Base-by-base conservation (phyloP, 805 yeast genomes). In the Yamadazyma tumulicola region DNA sequence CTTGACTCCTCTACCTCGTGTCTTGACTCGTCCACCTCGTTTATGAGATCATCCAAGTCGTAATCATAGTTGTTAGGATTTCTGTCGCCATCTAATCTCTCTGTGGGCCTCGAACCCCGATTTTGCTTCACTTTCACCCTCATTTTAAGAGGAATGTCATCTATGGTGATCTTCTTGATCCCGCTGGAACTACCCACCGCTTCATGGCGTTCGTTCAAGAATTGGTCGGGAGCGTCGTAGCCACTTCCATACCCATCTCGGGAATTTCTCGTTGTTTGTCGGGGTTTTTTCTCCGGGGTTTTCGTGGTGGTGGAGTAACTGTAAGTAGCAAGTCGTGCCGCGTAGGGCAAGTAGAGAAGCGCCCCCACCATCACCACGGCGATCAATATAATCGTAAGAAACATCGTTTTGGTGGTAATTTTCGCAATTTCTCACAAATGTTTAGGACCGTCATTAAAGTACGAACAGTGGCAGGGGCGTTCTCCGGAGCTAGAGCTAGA, bases 321-420 rank as follows among this genome's bases (percentile, higher is more conserved):
- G 43, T 69, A 61, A 3, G 60, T 55, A 3, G 78, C 74, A 31
- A 77, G 51, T 3, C 79, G 79, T 4, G 76, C 67, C 10, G 70
- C 42, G 32, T 68, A 55, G 5, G 84, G 84, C 22, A 77, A 63
- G 8, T 61, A 47, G 9, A 70, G 32, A 2, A 73, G 50, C 15
- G 71, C 47, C 0, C 60, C 57, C 9, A 73, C 54, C 7, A 74
- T 55, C 12, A 72, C 49, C 5, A 68, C 42, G n/a, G 75, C 59
- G 11, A 74, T 42, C 2, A 67, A 32, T 8, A 75, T 21, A 19
- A 65, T 59, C 1, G 62, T 48, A 29, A 64, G 48, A 25, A 72
- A 55, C 71, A 66, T 65, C n/a, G 18, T 19, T 24, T 13, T 7
- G 14, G 7, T 24, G 27, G 14, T 7, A 24, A 24, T 6, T 24